Conservation (phyloP, 2,329 filamentous ascomycete genomes). For the Metarhizium album region DNA sequence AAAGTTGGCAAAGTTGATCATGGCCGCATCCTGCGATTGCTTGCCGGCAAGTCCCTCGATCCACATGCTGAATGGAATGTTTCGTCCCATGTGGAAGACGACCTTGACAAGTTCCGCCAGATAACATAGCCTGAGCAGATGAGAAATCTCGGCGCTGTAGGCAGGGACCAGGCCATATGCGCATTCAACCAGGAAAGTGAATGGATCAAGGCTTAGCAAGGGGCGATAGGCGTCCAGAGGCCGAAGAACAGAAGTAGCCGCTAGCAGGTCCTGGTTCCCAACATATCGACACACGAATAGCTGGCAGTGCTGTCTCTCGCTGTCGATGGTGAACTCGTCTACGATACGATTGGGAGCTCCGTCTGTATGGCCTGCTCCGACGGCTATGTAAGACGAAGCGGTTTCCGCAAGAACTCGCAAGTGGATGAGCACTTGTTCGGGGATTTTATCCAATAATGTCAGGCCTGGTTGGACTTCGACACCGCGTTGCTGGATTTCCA, state of each 20-base stretch:
- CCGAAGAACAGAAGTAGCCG: slow-evolving; percentile 8
- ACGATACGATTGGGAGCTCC: slow-evolving; percentile 48
- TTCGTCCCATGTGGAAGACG: slow-evolving; percentile 47
- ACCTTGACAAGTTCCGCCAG: slow-evolving; percentile 85
- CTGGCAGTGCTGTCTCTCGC: slow-evolving; percentile 63
- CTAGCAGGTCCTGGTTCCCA: slow-evolving; percentile 26
- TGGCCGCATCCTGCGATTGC: slow-evolving; percentile 32
- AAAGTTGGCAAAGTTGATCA: slow-evolving; percentile 46
- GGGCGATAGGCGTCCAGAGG: slow-evolving; percentile 40
- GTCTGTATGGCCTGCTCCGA: slow-evolving; percentile 56
- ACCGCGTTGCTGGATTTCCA: slow-evolving; percentile 87
- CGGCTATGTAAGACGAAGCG: slow-evolving; percentile 69
- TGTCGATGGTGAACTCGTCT: slow-evolving; percentile 55
- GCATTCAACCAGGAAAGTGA: slow-evolving; percentile 72
- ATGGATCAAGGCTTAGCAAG: slow-evolving; percentile 59
- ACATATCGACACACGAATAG: slow-evolving; percentile 56
- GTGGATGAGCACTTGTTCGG: slow-evolving; percentile 75
- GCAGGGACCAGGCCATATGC: slow-evolving; percentile 59
- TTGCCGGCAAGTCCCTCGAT: slow-evolving; percentile 32
- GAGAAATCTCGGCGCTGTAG: slow-evolving; percentile 61
- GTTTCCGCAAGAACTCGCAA: slow-evolving; percentile 84
- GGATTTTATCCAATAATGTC: slow-evolving; percentile 73
- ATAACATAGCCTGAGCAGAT: slow-evolving; percentile 78
- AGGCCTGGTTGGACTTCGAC: slow-evolving; percentile 61
- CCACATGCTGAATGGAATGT: slow-evolving; percentile 41